A percentile compares a stretch with the other conserved stretches of the same genome.
Conservation (phyloP, 148 eudicot genomes). For the Drosera capensis region DNA sequence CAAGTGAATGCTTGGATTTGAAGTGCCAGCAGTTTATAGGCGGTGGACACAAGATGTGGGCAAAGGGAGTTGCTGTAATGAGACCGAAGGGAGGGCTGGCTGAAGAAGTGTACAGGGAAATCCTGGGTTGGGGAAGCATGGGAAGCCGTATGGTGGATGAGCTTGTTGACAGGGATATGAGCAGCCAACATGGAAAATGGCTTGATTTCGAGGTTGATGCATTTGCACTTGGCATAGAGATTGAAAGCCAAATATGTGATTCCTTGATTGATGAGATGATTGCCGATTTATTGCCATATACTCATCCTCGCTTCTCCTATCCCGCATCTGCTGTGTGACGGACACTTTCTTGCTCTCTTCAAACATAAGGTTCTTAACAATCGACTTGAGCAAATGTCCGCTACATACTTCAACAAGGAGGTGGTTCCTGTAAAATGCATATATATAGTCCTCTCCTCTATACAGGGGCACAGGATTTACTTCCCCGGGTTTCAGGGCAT, state of each 20-base stretch:
- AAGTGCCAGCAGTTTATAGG: conserved; percentile 31
- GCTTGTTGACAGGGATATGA: conserved; percentile 89
- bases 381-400: too few species aligned
- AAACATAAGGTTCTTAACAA: too few species aligned
- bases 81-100: conserved; percentile 46
- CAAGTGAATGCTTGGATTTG: conserved; percentile 52
- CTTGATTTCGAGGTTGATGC: conserved; percentile 62
- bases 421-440: too few species aligned
- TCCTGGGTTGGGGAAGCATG: conserved; percentile 45
- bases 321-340: conserved; percentile 11
- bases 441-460: too few species aligned
- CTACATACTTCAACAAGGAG: too few species aligned
- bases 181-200: conserved; percentile 64
- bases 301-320: not conserved
- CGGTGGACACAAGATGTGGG: conserved; percentile 43
- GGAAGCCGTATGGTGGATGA: conserved; percentile 74
- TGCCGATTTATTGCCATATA: conserved; percentile 32
- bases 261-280: conserved; percentile 61
- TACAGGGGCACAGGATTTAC: too few species aligned
- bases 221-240: conserved; percentile 50
- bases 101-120: conserved; percentile 55
- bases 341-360: too few species aligned
- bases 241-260: conserved; percentile 43
- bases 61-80: conserved; percentile 34
- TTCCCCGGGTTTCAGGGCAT: too few species aligned